Percentiles rank a stretch among this genome's conserved stretches.
phyloP scores from a whole-genome alignment of 2,329 filamentous ascomycete species.

The Cladosporium sp. region DNA sequence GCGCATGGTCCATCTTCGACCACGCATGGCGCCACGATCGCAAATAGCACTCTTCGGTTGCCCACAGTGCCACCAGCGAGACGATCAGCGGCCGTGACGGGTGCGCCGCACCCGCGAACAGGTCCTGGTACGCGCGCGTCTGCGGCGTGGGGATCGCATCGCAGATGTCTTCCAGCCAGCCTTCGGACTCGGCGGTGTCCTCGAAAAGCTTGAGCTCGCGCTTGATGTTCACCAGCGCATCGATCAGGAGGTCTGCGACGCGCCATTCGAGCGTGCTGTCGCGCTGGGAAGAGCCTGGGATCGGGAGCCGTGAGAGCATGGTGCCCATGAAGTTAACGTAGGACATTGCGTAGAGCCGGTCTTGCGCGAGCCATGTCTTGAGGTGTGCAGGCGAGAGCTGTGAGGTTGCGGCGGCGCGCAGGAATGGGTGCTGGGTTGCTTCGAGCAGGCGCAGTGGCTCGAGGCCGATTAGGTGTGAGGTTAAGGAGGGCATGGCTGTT shows the following conservation, averaged over 20 bases:
- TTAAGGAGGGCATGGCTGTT: slow-evolving; percentile 51
- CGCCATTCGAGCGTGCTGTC: slow-evolving; percentile 54
- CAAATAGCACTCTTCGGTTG: slow-evolving; percentile 63
- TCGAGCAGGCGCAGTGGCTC: slow-evolving; percentile 49
- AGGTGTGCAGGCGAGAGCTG: slow-evolving; percentile 58
- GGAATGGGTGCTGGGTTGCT: slow-evolving; percentile 68
- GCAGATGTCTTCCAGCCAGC: slow-evolving; percentile 49
- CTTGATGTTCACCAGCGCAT: slow-evolving; percentile 64
- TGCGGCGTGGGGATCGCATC: slow-evolving; percentile 31
- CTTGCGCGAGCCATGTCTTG: slow-evolving; percentile 69
- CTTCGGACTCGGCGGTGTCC: slow-evolving; percentile 54
- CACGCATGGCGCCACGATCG: slow-evolving; percentile 49
- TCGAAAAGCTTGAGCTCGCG: slow-evolving; percentile 68
- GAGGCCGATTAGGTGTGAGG: slow-evolving; percentile 56
- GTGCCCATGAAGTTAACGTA: slow-evolving; percentile 68
- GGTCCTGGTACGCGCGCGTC: slow-evolving; percentile 52
- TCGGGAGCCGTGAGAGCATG: slow-evolving; percentile 60
- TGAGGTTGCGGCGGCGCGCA: slow-evolving; percentile 63
- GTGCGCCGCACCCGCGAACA: slow-evolving; percentile 59
- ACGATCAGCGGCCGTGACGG: slow-evolving; percentile 58
- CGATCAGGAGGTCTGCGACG: slow-evolving; percentile 62
- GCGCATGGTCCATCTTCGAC: slow-evolving; percentile 32
- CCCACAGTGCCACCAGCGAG: slow-evolving; percentile 70
- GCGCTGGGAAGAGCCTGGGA: slow-evolving; percentile 48
- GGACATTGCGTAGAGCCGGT: slow-evolving; percentile 68